Evolutionary conservation across 768 basidiomycete species (phyloP).

Genomic region (Gelatoporia subvermispora): DNA sequence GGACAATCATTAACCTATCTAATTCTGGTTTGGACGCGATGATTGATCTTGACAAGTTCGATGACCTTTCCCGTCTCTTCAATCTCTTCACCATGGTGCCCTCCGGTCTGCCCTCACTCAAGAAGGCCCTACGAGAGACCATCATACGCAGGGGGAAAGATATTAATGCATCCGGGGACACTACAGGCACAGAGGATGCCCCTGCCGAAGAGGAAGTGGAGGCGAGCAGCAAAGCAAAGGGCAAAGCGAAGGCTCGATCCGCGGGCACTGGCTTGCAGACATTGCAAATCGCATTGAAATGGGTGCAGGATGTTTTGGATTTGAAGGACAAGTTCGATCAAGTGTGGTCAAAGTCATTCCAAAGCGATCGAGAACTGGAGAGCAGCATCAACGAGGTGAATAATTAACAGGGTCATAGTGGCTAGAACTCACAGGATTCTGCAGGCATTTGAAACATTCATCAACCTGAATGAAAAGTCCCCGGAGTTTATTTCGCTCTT

Average conservation of each 20-base stretch:
- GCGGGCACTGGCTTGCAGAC: constrained; percentile 40
- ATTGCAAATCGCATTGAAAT: constrained; percentile 66
- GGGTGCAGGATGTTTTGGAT: constrained; percentile 89
- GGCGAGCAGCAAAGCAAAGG: constrained; percentile 42
- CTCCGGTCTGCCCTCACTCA: constrained; percentile 59
- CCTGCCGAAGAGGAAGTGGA: constrained; percentile 30
- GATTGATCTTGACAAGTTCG: constrained; percentile 74
- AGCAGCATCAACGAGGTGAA: constrained; percentile 79
- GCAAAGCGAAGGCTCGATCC: constrained; percentile 41
- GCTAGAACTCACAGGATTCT: not conserved
- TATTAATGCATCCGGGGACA: constrained; percentile 59
- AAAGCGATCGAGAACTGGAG: constrained; percentile 70
- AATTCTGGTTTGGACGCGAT: constrained; percentile 84
- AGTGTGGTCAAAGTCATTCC: constrained; percentile 69
- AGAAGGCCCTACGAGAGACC: constrained; percentile 64
- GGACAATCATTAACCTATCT: constrained; percentile 69
- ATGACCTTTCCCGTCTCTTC: constrained; percentile 78
- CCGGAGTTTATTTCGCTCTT: constrained; percentile 95
- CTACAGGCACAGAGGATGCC: constrained; percentile 28
- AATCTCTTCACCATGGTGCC: constrained; percentile 66
- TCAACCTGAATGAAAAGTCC: constrained; percentile 82
- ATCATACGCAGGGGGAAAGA: constrained; percentile 70
- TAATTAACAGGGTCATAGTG: not conserved
- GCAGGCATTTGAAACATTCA: constrained; percentile 89
- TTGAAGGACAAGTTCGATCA: constrained; percentile 89